phyloP scores from a whole-genome alignment of 179 eudicot species.

The Beta lomatogona region DNA sequence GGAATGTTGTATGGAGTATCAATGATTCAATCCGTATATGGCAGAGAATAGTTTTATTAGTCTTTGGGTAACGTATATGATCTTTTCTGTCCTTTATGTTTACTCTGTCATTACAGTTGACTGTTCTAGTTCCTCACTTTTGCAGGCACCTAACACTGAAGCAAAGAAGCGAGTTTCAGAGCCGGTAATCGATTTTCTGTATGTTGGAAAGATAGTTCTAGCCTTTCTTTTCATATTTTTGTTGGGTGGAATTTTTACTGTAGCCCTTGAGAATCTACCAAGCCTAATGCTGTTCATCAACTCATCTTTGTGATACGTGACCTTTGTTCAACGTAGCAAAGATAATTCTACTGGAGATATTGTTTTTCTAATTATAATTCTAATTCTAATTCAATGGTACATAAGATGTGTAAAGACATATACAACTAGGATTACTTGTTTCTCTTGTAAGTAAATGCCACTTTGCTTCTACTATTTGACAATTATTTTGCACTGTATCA shows the following conservation, averaged over 20 bases:
- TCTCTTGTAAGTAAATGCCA: not conserved
- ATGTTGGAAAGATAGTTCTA: conserved; percentile 65
- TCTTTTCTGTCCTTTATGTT: too few relatives aligned
- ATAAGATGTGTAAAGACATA: not conserved
- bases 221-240: conserved; percentile 62
- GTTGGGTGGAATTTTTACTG: conserved; percentile 57
- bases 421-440: not conserved
- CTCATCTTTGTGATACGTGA: conserved; percentile 37
- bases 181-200: conserved; percentile 35
- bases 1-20: too few relatives aligned
- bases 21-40: too few relatives aligned
- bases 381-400: not conserved
- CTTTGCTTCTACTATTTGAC: not conserved
- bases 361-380: not conserved
- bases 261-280: conserved; percentile 77
- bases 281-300: conserved; percentile 47
- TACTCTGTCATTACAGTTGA: not conserved
- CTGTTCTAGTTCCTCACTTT: conserved; percentile 7
- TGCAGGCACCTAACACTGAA: conserved; percentile 49
- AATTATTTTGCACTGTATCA: not conserved
- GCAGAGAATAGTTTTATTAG: too few relatives aligned
- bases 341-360: not conserved
- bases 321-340: not conserved
- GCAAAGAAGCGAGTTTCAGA: conserved; percentile 25
- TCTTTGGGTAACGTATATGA: too few relatives aligned